Conservation (phyloP, 441 rosid species). For the Hypseocharis bilobata region DNA sequence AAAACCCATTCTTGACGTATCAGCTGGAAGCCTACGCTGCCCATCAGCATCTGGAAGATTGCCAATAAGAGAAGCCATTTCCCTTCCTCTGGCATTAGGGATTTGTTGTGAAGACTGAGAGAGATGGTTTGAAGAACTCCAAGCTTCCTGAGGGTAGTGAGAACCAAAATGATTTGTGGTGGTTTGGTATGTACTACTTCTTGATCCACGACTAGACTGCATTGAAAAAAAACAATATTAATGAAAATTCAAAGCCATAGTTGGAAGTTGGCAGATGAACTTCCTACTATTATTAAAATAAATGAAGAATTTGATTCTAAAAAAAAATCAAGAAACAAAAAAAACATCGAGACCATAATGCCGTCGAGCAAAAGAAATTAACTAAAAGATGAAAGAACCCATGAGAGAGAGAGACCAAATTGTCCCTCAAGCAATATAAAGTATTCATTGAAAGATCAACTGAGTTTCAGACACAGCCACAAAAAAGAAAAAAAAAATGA, state of each 20-base stretch:
- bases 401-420: background rate
- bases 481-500: too few relatives aligned
- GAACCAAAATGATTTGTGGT: conserved; percentile 30
- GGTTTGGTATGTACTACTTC: conserved; percentile 25
- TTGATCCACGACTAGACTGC: conserved; percentile 40
- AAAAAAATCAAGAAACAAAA: too few relatives aligned
- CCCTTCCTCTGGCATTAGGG: conserved; percentile 36
- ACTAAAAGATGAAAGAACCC: background rate
- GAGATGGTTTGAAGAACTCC: conserved; percentile 34
- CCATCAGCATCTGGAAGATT: background rate
- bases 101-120: conserved; percentile 33
- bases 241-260: conserved; percentile 3
- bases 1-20: background rate
- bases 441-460: background rate
- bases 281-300: background rate
- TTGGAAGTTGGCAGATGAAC: background rate
- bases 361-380: too few relatives aligned
- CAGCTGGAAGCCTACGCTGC: background rate
- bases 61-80: conserved; percentile 13
- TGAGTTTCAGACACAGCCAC: background rate
- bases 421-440: background rate
- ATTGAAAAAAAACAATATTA: conserved; percentile 22
- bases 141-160: conserved; percentile 34
- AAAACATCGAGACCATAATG: too few relatives aligned
- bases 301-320: too few relatives aligned